Conservation (phyloP, 1,284 basidiomycete genomes). For the Pseudozyma thailandica region DNA sequence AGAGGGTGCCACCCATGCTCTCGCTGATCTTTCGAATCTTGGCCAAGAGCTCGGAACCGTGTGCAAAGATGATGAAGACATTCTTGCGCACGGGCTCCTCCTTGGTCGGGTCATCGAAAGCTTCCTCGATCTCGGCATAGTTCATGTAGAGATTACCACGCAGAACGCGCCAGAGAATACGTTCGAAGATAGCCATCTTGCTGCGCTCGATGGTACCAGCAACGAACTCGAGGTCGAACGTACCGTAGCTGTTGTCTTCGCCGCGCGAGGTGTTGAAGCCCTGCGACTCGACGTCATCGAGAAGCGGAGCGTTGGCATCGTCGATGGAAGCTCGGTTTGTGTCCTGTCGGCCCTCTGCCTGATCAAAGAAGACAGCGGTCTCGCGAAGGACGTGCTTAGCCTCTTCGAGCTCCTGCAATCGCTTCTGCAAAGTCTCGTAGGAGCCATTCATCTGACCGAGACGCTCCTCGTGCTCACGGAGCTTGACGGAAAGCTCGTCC, state of each 20-base stretch:
- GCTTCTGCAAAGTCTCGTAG: conserved; percentile 87
- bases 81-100: conserved; percentile 76
- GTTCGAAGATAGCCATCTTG: conserved; percentile 92
- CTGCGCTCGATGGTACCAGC: conserved; percentile 95
- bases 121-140: conserved; percentile 89
- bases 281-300: conserved; percentile 81
- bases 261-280: conserved; percentile 70
- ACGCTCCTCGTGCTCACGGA: conserved; percentile 87
- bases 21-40: conserved; percentile 99
- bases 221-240: conserved; percentile 87
- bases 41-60: conserved; percentile 88
- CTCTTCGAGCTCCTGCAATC: conserved; percentile 88
- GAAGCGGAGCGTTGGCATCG: conserved; percentile 85
- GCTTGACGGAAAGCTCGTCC: conserved; percentile 89
- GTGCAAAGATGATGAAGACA: conserved; percentile 99
- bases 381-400: conserved; percentile 89
- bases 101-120: conserved; percentile 86
- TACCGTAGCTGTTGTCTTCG: conserved; percentile 63
- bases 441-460: conserved; percentile 92
- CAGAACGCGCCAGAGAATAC: conserved; percentile 96
- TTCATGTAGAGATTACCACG: conserved; percentile 99
- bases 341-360: conserved; percentile 83
- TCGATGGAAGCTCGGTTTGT: conserved; percentile 86
- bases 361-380: conserved; percentile 94
- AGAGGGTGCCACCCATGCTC: conserved; percentile 96